Evolutionary conservation across 106 monocot genomes (phyloP), one percentile per base, ranked within the genome.

Genomic region (Dactylorhiza incarnata): DNA sequence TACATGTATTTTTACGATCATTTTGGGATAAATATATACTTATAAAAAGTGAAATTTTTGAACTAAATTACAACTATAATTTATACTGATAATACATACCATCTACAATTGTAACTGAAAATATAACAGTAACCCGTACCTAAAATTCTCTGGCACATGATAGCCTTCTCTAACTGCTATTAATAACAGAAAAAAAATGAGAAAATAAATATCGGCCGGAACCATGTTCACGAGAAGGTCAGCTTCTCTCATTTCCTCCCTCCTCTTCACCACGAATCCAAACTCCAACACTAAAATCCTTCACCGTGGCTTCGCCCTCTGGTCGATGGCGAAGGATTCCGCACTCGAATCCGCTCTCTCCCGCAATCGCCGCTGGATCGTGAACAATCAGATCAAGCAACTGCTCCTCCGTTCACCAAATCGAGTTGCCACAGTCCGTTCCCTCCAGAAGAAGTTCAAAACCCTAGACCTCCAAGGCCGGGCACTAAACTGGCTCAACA

Each of bases 381-480:
- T 99, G 45, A 94, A 94, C 91, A 94, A 94, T 86, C 97, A 99
- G 86, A 94, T 99, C 82, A 99, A 99, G 82, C 73, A 94, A 84
- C 59, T 89, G 74, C 97, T 99, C 74, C 89, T 91, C 81, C 85
- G 93, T 58, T 83, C 74, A 62, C 97, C 94, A 8, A 73, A 48
- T 72, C 78, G 75, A 52, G 66, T 74, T 75, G 73, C 84, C 76
- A 81, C 94, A 73, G 91, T 99, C 73, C 80, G 83, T 17, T 89
- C 87, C 87, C 89, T 99, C 74, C 97, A 99, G 82, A 89, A 87
- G 71, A 75, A 75, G 50, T 97, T 91, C 91, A 85, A 89, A 45
- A 85, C 89, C 72, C 87, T 91, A 12, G 95, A 92, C 58, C 91
- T 89, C 76, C 89, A 83, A 49, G 91, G 95, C 68, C 78, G 81